Conservation (phyloP, 2,329 filamentous ascomycete genomes). For the Eutypa lata region DNA sequence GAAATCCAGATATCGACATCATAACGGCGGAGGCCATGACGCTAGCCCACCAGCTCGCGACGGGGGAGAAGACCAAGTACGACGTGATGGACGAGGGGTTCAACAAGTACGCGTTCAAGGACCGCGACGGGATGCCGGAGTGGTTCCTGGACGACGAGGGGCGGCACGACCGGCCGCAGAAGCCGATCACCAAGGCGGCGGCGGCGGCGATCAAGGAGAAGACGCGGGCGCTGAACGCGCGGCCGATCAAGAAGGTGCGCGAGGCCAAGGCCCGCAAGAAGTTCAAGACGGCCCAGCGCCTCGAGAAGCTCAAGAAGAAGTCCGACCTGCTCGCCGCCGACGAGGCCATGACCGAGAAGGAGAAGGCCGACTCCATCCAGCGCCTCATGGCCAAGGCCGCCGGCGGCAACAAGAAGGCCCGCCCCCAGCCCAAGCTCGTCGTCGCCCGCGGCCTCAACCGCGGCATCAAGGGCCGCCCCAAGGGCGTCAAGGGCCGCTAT, state of each 20-base stretch:
- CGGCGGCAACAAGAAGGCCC: slow-evolving; percentile 74
- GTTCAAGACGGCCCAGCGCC: slow-evolving; percentile 82
- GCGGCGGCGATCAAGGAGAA: slow-evolving; percentile 94
- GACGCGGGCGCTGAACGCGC: slow-evolving; percentile 83
- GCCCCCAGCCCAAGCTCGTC: slow-evolving; percentile 79
- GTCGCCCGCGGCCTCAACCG: slow-evolving; percentile 83
- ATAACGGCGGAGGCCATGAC: slow-evolving; percentile 99
- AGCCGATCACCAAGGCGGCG: slow-evolving; percentile 88
- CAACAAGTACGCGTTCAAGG: slow-evolving; percentile 89
- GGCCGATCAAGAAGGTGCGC: slow-evolving; percentile 98
- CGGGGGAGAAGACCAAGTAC: slow-evolving; percentile 73
- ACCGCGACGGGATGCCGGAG: slow-evolving; percentile 86
- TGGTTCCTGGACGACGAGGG: slow-evolving; percentile 97
- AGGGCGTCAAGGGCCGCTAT: slow-evolving; percentile 91
- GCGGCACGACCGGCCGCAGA: slow-evolving; percentile 77
- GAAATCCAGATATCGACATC: slow-evolving; percentile 78
- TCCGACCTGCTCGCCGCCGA: slow-evolving; percentile 85
- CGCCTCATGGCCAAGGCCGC: slow-evolving; percentile 78
- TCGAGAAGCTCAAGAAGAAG: slow-evolving; percentile 98
- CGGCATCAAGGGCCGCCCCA: slow-evolving; percentile 81
- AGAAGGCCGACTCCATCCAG: slow-evolving; percentile 83
- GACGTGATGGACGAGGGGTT: slow-evolving; percentile 88
- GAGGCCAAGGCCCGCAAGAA: slow-evolving; percentile 97
- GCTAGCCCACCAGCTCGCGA: slow-evolving; percentile 85
- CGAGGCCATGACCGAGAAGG: slow-evolving; percentile 90